phyloP scores from a whole-genome alignment of 495 filamentous ascomycete species.

The Cercophora sp. region DNA sequence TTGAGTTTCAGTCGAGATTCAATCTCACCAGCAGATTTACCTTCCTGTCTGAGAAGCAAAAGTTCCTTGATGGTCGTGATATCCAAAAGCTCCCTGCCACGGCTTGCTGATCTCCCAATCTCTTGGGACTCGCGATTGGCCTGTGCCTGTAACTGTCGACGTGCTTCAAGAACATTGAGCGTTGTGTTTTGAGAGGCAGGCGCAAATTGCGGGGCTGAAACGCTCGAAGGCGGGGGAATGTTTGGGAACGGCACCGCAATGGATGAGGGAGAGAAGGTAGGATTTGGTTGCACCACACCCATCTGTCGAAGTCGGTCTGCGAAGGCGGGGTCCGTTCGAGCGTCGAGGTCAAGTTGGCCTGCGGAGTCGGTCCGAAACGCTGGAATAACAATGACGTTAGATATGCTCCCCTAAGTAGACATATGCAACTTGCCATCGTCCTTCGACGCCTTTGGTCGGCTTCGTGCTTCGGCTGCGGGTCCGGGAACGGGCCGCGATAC shows the following conservation, averaged over 20 bases:
- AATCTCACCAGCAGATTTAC: conserved; percentile 27
- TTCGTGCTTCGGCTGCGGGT: conserved; percentile 13
- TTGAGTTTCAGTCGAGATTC: conserved; percentile 36
- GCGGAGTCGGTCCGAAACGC: no score
- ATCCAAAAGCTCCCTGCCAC: conserved; percentile 39
- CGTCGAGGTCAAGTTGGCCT: no score
- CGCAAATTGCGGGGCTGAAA: conserved; percentile 23
- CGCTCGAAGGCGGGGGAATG: conserved; percentile 2
- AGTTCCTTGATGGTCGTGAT: conserved; percentile 34
- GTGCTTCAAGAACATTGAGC: conserved; percentile 37
- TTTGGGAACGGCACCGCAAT: conserved; percentile 27
- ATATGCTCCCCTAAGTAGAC: no score
- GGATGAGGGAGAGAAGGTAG: conserved; percentile 43
- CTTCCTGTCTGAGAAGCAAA: conserved; percentile 31
- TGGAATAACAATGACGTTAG: no score
- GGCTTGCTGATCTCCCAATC: conserved; percentile 18
- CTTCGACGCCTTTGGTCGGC: conserved; percentile 29
- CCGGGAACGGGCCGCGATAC: conserved; percentile 12
- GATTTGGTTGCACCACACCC: conserved; percentile 46
- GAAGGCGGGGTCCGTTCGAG: conserved; percentile 32
- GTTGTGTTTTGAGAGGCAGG: conserved; percentile 33
- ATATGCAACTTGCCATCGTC: conserved; percentile 39
- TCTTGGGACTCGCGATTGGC: conserved; percentile 37
- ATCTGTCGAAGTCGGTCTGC: conserved; percentile 40
- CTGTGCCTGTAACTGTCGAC: conserved; percentile 32